A percentile compares a stretch with the other conserved stretches of the same genome.
These are phyloP conservation scores for Casuarina cunninghamiana DNA, from an alignment of 306 rosid genomes.

Conservation along the genomic window DNA sequence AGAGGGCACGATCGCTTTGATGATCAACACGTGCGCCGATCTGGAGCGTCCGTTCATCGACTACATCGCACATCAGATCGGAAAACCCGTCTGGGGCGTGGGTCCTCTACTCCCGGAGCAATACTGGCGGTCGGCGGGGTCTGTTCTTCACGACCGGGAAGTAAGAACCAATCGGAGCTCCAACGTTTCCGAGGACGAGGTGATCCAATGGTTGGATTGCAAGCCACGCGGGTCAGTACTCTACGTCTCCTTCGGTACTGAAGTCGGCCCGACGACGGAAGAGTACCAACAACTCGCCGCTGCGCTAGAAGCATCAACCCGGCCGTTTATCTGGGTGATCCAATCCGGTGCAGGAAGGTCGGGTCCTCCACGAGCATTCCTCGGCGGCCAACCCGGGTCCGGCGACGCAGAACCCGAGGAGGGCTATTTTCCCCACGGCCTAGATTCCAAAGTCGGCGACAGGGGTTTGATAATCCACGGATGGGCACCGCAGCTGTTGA, in stretches of 20 bases:
- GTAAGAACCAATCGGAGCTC: conserved; percentile 39
- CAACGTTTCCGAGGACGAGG: conserved; percentile 49
- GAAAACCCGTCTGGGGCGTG: conserved; percentile 62
- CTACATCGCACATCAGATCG: conserved; percentile 28
- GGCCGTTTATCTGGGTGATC: conserved; percentile 59
- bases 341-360: conserved; percentile 44
- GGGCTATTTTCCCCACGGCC: conserved; percentile 47
- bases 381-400: background rate
- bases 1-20: conserved; percentile 21
- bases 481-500: conserved; percentile 76
- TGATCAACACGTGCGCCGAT: conserved; percentile 77
- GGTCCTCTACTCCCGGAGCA: conserved; percentile 70
- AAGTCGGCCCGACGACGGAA: conserved; percentile 49
- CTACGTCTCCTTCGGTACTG: conserved; percentile 54
- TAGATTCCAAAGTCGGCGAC: conserved; percentile 37
- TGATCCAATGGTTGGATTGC: conserved; percentile 52
- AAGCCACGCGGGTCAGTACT: conserved; percentile 51
- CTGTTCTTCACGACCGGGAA: conserved; percentile 40
- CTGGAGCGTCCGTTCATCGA: conserved; percentile 55
- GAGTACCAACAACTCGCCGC: conserved; percentile 36
- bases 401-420: conserved; percentile 7
- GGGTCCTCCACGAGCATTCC: conserved; percentile 19
- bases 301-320: conserved; percentile 41
- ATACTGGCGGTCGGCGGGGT: conserved; percentile 51
- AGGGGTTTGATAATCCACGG: conserved; percentile 67